Evolutionary conservation across 1,284 basidiomycete species (phyloP), one percentile per base, ranked within the genome.

Genomic region (Boletellus sp.): DNA sequence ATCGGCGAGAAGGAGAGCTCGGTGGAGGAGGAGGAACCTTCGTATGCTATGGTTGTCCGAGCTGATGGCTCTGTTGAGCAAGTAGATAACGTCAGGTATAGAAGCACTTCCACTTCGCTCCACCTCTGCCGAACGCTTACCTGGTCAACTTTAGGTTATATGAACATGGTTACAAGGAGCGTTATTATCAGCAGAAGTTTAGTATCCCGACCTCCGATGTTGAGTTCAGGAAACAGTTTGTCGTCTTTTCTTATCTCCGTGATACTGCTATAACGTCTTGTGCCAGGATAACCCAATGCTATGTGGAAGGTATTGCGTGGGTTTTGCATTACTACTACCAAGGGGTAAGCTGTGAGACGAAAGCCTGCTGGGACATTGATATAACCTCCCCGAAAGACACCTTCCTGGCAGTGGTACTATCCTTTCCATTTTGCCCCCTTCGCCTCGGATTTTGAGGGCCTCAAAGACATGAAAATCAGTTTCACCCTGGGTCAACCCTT

Each of bases 371-470:
- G 33, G 37, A 1, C 36, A 40, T 45, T 59, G 36, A 54, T 40
- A 43, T 48, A 46, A 47, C 33, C 52, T 41, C 21, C 50, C 25
- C 36, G 47, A 25, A 47, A 91, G 89, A 83, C 88, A n/a, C 93
- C 95, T 4, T 95, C 94, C 1, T 99, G 96, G 96, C 85, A 94
- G 60, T 99, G 96, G 96, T 99, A 88, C 70, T 99, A 98, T 65
- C 96, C 96, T 0, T 96, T 91, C 64, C 95, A 99, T 69, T 99
- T 95, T 66, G 93, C 96, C 5, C 96, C 96, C 1, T 99, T 99
- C 65, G 96, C 96, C 6, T 87, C 88, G 49, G 96, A 99, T 67
- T 98, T 99, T 59, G 79, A 81, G 47, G 84, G 93, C 41, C 71
- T 97, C 29, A 79, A 78, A 34, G 74, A 82, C 54, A 82, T 95